Percentiles rank a stretch among this genome's conserved stretches.
Evolutionary conservation across 2,329 filamentous ascomycete species (phyloP).

Genomic region (Diaporthe sp.): DNA sequence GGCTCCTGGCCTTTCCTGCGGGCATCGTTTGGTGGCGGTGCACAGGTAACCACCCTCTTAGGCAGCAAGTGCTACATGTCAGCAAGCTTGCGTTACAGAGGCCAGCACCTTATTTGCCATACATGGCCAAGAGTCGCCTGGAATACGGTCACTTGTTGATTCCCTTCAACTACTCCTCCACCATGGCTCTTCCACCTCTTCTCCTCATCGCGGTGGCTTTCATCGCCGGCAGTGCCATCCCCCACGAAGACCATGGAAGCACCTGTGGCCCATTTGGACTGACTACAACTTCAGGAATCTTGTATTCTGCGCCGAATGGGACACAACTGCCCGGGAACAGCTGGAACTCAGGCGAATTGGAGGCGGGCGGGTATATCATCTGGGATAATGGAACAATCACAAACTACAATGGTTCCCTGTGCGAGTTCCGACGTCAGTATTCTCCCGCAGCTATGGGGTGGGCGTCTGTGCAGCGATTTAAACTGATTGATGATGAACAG

Average conservation of each 20-base stretch:
- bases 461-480: background rate
- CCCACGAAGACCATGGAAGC: background rate
- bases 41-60: too few species aligned
- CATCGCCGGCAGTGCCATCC: background rate
- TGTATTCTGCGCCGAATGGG: background rate
- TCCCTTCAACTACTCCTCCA: too few species aligned
- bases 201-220: background rate
- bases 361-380: background rate
- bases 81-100: too few species aligned
- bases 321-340: background rate
- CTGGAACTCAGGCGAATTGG: background rate
- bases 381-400: background rate
- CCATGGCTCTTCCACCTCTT: background rate
- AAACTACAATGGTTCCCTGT: background rate
- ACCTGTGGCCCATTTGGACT: background rate
- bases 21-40: too few species aligned
- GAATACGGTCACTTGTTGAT: too few species aligned
- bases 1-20: too few species aligned
- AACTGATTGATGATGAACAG: background rate
- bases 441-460: background rate
- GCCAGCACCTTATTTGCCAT: too few species aligned
- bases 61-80: too few species aligned
- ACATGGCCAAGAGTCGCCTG: too few species aligned
- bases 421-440: conserved; percentile 2
- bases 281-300: conserved; percentile 4